Evolutionary conservation across 106 monocot genomes (phyloP), one percentile per base, ranked within the genome.

Genomic region (Amphibolis antarctica): DNA sequence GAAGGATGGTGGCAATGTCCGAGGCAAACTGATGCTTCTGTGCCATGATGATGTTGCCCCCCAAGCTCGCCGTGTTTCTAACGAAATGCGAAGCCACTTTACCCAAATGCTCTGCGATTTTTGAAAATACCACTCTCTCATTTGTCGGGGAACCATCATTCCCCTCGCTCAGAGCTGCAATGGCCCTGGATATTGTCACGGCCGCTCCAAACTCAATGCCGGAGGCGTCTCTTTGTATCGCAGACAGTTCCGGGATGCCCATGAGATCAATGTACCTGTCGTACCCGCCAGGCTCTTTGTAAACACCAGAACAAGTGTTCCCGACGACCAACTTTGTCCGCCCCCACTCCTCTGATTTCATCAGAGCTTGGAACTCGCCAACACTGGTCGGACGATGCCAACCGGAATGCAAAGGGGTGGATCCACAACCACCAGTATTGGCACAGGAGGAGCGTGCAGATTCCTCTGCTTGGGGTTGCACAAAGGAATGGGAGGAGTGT

Each of bases 41-140:
- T 42, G 92, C 87, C 84, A 92, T 72, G 30, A 92, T 74, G 19
- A 92, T 1, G 63, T 92, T 92, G 31, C 92, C 92, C 55, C 92
- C 92, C 57, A 92, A 44, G 59, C 82, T 92, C 11, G 92, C 87
- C 12, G 75, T 87, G 64, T 92, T 92, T 53, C 92, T 49, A 66
- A 92, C 73, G 74, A 75, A 87, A 28, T 49, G 49, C 19, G 92
- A 79, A 61, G 92, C 92, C 30, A 87, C 79, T 47, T 82, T 84
- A 20, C 79, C 62, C 87, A 88, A 75, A 75, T 92, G 92, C 45
- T 77, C 64, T 46, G 92, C 87, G 62, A 88, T 62, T 65, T 88
- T 88, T 51, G 29, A 28, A 46, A 82, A 82, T 4, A 92, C 66
- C 22, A 69, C 13, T 23, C 43, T 69, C 19, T 60, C 66, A 56